These are phyloP conservation scores for Moricandia moricandioides DNA, from an alignment of 345 rosid species.

Conservation along the genomic window DNA sequence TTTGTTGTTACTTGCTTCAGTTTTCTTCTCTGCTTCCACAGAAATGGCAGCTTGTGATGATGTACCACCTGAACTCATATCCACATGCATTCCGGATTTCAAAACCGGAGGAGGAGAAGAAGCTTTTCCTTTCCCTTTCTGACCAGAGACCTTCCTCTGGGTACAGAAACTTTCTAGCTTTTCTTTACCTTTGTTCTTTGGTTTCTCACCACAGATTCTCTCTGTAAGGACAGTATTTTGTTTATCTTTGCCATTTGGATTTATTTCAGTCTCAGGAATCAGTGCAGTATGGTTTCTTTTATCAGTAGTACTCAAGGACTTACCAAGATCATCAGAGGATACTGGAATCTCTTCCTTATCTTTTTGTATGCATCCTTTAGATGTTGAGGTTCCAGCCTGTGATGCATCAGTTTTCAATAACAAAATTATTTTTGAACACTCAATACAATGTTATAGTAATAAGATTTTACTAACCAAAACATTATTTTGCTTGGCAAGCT, in stretches of 20 bases:
- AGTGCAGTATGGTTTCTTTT: not conserved
- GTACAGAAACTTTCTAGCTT: not conserved
- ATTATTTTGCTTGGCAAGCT: not conserved
- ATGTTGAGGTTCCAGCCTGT: conserved; percentile 12
- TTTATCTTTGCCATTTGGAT: not conserved
- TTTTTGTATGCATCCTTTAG: not conserved
- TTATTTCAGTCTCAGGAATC: not conserved
- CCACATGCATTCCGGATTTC: not conserved
- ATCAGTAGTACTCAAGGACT: not conserved
- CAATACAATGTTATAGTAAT: not conserved
- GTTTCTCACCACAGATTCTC: not conserved
- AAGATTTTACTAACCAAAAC: conserved; percentile 39
- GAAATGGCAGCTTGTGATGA: not conserved
- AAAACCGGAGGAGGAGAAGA: not conserved
- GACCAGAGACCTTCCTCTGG: not conserved
- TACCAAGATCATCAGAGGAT: not conserved
- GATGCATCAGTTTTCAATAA: not conserved
- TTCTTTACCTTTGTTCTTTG: not conserved
- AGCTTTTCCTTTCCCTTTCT: not conserved
- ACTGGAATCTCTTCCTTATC: not conserved
- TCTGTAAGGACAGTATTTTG: not conserved
- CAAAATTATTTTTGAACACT: not conserved
- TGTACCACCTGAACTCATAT: not conserved
- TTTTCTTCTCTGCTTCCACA: not conserved
- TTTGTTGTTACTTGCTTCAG: not conserved